Evolutionary conservation across 2,329 filamentous ascomycete genomes (phyloP), one percentile per base, ranked within the genome.

Genomic region (Trichoderma semiorbis): DNA sequence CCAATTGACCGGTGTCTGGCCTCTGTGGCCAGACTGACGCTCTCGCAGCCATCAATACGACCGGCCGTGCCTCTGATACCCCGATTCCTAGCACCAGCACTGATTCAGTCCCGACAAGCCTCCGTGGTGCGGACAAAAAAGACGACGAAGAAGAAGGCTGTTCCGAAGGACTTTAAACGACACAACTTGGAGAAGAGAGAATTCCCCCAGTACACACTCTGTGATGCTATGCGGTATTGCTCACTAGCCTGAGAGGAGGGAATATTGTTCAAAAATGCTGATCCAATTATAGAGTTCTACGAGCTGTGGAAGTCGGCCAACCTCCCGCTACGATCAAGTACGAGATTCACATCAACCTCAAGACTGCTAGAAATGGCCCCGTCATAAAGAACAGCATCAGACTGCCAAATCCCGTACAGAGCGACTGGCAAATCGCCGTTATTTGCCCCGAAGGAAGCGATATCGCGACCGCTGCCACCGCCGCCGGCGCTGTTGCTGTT

Each of bases 141-240:
- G 82, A 81, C 83, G 60, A 80, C 82, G 74, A 88, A 88, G 82
- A 88, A 86, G 80, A 90, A 87, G 81, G 84, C 86, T 76, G 82
- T 86, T 67, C 87, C 89, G 78, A 93, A 93, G 82, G 85, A 88
- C 12, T 89, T 88, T 74, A 89, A 88, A 74, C 87, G 89, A 36
- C 94, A 90, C 79, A 87, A 90, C 74, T 81, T 95, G 74, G 88
- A 88, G 74, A 84, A 89, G 74, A 88, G 90, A 57, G 86, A 93
- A 43, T 83, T 83, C 50, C 82, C 82, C 0, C 91, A 93, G 78
- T 97, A 92, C 78, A 89, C 94, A 1, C 86, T 99, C 36, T 92
- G 93, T 75, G 96, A 99, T 84, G 97, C 96, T 18, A 96, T 99
- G 90, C 90, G 95, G 93, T 94, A 72, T 86, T 30, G n/a, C 18